Evolutionary conservation across 352 stramenopile species (phyloP).

Genomic region (Phytopythium helicoides): DNA sequence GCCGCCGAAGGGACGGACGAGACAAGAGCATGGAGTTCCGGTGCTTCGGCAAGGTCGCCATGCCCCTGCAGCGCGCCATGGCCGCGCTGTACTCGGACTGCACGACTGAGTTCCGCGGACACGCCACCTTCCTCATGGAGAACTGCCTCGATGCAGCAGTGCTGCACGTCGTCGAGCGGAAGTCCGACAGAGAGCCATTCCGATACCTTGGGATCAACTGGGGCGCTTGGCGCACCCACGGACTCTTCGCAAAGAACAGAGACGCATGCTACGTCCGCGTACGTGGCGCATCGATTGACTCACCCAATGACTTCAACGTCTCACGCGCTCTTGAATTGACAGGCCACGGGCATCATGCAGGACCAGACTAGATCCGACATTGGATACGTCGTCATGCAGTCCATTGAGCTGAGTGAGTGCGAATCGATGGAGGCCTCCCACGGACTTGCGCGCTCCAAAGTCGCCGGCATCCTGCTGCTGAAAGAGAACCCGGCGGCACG

Average conservation of each 20-base stretch:
- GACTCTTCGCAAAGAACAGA: conserved; percentile 58
- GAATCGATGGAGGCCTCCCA: conserved; percentile 43
- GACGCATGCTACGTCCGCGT: conserved; percentile 61
- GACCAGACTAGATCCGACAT: conserved; percentile 44
- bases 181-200: conserved; percentile 35
- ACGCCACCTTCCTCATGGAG: conserved; percentile 52
- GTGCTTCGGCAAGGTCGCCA: conserved; percentile 53
- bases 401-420: conserved; percentile 55
- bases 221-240: conserved; percentile 36
- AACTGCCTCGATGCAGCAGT: conserved; percentile 60
- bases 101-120: conserved; percentile 54
- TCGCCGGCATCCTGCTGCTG: conserved; percentile 62
- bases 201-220: conserved; percentile 74
- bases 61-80: conserved; percentile 47
- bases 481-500: conserved; percentile 37
- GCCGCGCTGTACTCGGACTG: conserved; percentile 59
- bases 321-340: neutral
- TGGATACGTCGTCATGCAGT: conserved; percentile 57
- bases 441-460: conserved; percentile 45
- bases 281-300: neutral
- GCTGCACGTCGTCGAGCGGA: conserved; percentile 43
- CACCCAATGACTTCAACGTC: neutral
- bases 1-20: conserved; percentile 29
- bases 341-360: conserved; percentile 46
- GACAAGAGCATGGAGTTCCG: conserved; percentile 55